A percentile compares a stretch with the other conserved stretches of the same genome.
Evolutionary conservation across 1,284 basidiomycete species (phyloP).

Genomic region (Rhodotorula sp.): DNA sequence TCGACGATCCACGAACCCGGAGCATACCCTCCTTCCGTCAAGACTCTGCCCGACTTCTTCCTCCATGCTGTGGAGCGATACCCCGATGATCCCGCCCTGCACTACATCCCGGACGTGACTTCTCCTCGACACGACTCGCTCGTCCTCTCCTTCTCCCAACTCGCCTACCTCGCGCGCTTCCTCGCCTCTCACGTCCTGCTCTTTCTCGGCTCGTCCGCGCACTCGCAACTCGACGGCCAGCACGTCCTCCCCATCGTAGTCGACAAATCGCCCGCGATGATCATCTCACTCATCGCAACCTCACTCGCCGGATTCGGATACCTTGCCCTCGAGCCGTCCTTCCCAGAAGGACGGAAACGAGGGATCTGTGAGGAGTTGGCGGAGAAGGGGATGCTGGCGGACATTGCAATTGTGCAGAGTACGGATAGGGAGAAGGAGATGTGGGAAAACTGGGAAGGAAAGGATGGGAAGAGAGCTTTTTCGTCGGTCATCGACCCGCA

Average conservation of each 20-base stretch:
- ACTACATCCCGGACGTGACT: conserved; percentile 17
- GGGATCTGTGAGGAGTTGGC: conserved; percentile 30
- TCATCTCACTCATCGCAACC: conserved; percentile 38
- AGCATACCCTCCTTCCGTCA: conserved; percentile 15
- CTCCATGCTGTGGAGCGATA: conserved; percentile 18
- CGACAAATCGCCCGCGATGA: conserved; percentile 38
- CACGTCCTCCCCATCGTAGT: conserved; percentile 36
- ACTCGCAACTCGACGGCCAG: not conserved
- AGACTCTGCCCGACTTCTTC: conserved; percentile 28
- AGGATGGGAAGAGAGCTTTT: not conserved
- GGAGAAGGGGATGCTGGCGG: conserved; percentile 25
- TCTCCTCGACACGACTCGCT: not conserved
- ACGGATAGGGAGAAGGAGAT: conserved; percentile 14
- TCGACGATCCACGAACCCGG: conserved; percentile 5
- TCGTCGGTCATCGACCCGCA: conserved; percentile 21
- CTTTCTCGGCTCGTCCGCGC: not conserved
- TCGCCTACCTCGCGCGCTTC: conserved; percentile 14
- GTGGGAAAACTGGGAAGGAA: conserved; percentile 13
- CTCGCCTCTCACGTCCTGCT: conserved; percentile 20
- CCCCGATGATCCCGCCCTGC: conserved; percentile 26
- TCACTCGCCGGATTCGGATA: conserved; percentile 37
- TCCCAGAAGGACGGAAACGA: conserved; percentile 31
- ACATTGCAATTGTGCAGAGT: conserved; percentile 23
- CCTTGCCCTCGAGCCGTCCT: conserved; percentile 42
- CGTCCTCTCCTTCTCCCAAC: conserved; percentile 27